Evolutionary conservation across 768 basidiomycete genomes (phyloP).

Genomic region (Flagelloscypha sp.): DNA sequence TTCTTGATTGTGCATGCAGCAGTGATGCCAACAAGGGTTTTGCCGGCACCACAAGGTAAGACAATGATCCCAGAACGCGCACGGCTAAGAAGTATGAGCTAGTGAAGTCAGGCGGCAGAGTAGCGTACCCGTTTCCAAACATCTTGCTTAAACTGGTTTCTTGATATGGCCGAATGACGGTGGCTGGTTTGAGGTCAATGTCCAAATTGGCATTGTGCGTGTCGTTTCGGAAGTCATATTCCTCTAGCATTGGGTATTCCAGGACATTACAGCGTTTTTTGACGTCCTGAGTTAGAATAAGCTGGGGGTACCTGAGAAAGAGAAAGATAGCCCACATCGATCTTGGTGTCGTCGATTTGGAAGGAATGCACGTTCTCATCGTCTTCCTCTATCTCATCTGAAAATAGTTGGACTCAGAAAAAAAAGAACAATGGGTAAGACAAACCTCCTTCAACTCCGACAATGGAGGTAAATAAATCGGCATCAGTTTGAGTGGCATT

Average conservation of each 20-base stretch:
- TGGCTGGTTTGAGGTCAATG: constrained; percentile 96
- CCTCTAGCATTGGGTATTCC: constrained; percentile 96
- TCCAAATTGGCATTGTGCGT: constrained; percentile 94
- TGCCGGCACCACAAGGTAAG: constrained; percentile 95
- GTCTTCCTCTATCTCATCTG: constrained; percentile 96
- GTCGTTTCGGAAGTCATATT: constrained; percentile 98
- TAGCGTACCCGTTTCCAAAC: constrained; percentile 91
- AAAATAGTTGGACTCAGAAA: constrained; percentile 1
- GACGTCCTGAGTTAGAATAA: constrained; percentile 55
- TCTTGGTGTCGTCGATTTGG: constrained; percentile 88
- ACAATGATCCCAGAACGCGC: constrained; percentile 98
- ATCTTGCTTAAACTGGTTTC: constrained; percentile 98
- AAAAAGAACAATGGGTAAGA: constrained; percentile 3
- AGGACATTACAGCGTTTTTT: constrained; percentile 95
- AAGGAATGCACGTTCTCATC: constrained; percentile 97
- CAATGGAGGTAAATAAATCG: constrained; percentile 91
- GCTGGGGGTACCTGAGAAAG: constrained; percentile 5
- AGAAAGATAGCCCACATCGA: constrained; percentile 55
- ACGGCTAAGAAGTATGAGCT: constrained; percentile 47
- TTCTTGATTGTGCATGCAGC: constrained; percentile 99
- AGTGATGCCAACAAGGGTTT: constrained; percentile 98
- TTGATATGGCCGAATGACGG: constrained; percentile 96
- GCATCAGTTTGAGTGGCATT: constrained; percentile 41
- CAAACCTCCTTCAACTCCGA: constrained; percentile 84
- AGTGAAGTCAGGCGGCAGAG: constrained; percentile 4